A percentile compares a stretch with the other conserved stretches of the same genome.
These are phyloP conservation scores for Whalleya microplaca DNA, from an alignment of 2,329 filamentous ascomycete species.

Conservation along the genomic window DNA sequence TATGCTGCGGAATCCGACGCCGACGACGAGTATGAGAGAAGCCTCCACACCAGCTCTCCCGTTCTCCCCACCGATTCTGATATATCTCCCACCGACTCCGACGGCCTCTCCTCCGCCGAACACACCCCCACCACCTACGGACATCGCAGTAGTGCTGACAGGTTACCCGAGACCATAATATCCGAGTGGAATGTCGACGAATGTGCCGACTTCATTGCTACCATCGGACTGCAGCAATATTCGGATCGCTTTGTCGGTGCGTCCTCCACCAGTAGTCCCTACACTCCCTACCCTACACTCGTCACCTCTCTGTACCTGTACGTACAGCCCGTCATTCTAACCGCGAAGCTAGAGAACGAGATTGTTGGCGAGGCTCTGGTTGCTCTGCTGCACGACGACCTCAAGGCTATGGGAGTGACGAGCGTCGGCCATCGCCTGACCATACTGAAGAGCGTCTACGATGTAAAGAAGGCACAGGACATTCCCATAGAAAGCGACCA, in stretches of 20 bases:
- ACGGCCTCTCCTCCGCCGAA: slow-evolving; percentile 69
- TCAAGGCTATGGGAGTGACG: slow-evolving; percentile 91
- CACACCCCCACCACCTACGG: slow-evolving; percentile 81
- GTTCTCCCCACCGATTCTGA: slow-evolving; percentile 69
- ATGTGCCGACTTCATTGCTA: slow-evolving; percentile 84
- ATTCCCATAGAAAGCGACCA: slow-evolving; percentile 90
- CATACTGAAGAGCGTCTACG: slow-evolving; percentile 94
- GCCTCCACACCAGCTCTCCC: slow-evolving; percentile 69
- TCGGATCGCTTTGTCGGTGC: slow-evolving; percentile 80
- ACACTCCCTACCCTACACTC: too few species aligned
- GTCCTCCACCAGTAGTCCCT: slow-evolving; percentile 36
- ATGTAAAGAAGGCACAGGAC: slow-evolving; percentile 93
- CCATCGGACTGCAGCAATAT: slow-evolving; percentile 81
- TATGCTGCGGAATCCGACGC: slow-evolving; percentile 81
- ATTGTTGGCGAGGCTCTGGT: slow-evolving; percentile 92
- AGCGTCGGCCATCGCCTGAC: slow-evolving; percentile 95
- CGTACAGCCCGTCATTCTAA: too few species aligned
- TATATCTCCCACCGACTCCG: slow-evolving; percentile 71
- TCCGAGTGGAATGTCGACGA: slow-evolving; percentile 84
- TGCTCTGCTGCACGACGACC: slow-evolving; percentile 85
- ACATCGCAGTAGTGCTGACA: slow-evolving; percentile 66
- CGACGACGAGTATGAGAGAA: slow-evolving; percentile 82
- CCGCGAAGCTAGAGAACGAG: slow-evolving; percentile 72
- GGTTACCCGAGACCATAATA: slow-evolving; percentile 74
- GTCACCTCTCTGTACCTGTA: slow-evolving; percentile 9